Evolutionary conservation across 2,329 filamentous ascomycete species (phyloP).

Genomic region (Apiospora kogelbergensis): DNA sequence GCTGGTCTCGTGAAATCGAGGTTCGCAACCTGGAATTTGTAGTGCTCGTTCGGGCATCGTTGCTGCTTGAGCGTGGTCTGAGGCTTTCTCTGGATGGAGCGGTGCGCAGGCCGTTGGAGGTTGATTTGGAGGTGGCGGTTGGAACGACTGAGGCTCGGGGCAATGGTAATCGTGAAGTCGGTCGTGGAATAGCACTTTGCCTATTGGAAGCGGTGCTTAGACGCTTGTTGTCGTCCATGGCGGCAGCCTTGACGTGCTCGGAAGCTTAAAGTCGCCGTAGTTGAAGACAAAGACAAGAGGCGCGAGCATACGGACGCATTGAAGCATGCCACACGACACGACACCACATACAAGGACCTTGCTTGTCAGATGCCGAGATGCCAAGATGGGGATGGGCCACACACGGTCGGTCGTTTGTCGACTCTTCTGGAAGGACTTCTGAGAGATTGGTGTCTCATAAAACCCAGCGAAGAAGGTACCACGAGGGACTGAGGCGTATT

Average conservation of each 20-base stretch:
- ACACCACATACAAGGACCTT: neutral
- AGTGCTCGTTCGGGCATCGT: conserved; percentile 15
- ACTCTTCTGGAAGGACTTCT: neutral
- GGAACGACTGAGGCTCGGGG: conserved; percentile 26
- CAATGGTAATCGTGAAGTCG: conserved; percentile 31
- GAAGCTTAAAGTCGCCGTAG: neutral
- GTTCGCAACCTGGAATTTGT: conserved; percentile 25
- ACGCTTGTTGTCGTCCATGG: conserved; percentile 9
- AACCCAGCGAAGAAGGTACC: neutral
- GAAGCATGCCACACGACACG: neutral
- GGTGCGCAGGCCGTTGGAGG: conserved; percentile 16
- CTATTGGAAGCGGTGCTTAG: conserved; percentile 15
- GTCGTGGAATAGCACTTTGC: conserved; percentile 28
- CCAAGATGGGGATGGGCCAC: neutral
- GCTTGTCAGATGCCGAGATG: neutral
- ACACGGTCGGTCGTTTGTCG: neutral
- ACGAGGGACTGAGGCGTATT: neutral
- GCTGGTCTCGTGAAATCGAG: conserved; percentile 27
- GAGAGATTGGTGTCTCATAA: neutral
- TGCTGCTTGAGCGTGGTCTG: conserved; percentile 17
- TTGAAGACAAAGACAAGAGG: conserved; percentile 2
- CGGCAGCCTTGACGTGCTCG: neutral
- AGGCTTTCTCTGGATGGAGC: conserved; percentile 13
- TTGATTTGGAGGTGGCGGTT: conserved; percentile 13
- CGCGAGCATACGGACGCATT: conserved; percentile 4